Conservation (phyloP, 2,329 filamentous ascomycete species). For the Teratosphaeria zuluensis region DNA sequence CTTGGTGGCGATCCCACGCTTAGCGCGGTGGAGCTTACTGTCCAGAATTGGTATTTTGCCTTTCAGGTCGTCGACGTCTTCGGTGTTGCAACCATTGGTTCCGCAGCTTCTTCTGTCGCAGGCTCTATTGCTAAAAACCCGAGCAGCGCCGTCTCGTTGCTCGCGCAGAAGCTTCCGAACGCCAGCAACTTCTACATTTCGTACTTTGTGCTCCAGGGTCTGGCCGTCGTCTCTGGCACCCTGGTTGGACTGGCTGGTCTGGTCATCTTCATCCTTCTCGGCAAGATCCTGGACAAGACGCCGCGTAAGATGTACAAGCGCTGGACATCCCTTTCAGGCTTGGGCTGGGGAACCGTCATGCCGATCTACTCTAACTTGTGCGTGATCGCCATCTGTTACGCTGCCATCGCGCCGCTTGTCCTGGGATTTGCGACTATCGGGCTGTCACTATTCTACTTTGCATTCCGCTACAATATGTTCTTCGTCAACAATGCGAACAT, state of each 20-base stretch:
- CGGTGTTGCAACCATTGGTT: conserved; percentile 72
- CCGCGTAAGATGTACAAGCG: conserved; percentile 71
- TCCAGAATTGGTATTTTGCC: conserved; percentile 82
- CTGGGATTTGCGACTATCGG: conserved; percentile 73
- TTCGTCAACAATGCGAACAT: conserved; percentile 75
- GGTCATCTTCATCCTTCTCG: conserved; percentile 62
- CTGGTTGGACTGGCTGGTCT: conserved; percentile 68
- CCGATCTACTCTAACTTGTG: conserved; percentile 73
- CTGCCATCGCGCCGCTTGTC: conserved; percentile 76
- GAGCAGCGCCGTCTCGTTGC: conserved; percentile 14
- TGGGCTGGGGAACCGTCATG: conserved; percentile 76
- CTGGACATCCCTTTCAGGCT: conserved; percentile 62
- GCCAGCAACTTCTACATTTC: conserved; percentile 92
- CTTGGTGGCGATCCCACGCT: conserved; percentile 69
- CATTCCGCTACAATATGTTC: conserved; percentile 83
- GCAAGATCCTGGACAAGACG: conserved; percentile 64
- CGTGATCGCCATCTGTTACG: conserved; percentile 67
- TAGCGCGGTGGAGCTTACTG: conserved; percentile 74
- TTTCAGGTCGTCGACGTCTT: conserved; percentile 92
- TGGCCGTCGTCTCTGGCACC: conserved; percentile 65
- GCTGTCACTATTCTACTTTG: conserved; percentile 71
- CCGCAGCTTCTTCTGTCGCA: conserved; percentile 64
- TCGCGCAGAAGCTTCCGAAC: conserved; percentile 50
- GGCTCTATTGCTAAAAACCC: conserved; percentile 56
- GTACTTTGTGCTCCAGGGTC: conserved; percentile 87